Evolutionary conservation across 2,329 filamentous ascomycete genomes (phyloP), one percentile per base, ranked within the genome.

Genomic region (Colletotrichum sp.): DNA sequence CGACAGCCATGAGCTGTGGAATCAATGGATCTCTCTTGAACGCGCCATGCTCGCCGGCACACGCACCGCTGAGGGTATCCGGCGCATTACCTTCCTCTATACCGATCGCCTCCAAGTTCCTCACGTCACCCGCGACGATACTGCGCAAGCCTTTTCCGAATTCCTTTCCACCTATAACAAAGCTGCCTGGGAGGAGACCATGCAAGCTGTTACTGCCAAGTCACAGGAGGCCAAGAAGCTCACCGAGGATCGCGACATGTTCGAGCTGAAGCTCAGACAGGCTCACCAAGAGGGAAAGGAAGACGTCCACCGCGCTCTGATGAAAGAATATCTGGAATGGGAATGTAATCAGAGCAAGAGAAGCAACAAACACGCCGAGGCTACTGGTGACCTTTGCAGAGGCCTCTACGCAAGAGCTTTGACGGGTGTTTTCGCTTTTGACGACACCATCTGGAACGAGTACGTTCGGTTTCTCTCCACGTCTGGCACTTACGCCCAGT

Each of bases 331-430:
- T 80, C 87, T 98, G 22, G 93, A 95, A 70, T 98, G 95, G 94
- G 97, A 99, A 86, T 90, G 93, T 80, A 87, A 85, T 22, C 91
- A 92, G 80, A 88, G 88, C 77, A 89, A 89, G 78, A 90, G 90
- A 77, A 92, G 88, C 66, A 87, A 86, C 56, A 87, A 87, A 66
- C 84, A 86, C 65, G 82, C 84, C 13, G 84, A 86, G 28, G 83
- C 87, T 22, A 84, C 88, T 34, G 82, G 90, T 39, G 86, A 88
- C 66, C 86, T 93, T 6, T 91, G 90, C 79, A 84, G 90, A 34
- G 91, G 89, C n/a, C 88, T 98, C 2, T 98, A 94, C 81, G 93
- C 95, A 79, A 92, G 96, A 74, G 96, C 95, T 25, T 89, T 96
- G 64, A 84, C 91, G 87, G 82, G 89, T 48, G 87, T 93, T 52